Evolutionary conservation across 768 basidiomycete genomes (phyloP).

Genomic region (Boletus sp.): DNA sequence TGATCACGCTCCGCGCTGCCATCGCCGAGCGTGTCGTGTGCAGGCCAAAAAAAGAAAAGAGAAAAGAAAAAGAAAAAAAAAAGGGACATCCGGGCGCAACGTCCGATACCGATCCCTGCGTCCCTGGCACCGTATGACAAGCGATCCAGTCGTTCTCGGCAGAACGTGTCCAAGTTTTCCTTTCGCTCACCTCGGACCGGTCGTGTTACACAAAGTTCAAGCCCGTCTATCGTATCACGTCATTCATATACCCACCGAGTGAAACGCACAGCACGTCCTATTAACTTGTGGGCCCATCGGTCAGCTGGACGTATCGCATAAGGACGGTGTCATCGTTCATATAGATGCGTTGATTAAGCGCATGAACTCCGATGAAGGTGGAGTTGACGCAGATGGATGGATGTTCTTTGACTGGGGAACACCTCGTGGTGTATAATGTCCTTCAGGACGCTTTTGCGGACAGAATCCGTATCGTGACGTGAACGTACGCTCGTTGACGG

Average conservation of each 20-base stretch:
- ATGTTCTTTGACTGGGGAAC: slow-evolving; percentile 8
- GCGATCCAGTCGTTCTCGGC: slow-evolving; percentile 15
- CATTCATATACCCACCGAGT: slow-evolving; percentile 22
- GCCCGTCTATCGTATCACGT: slow-evolving; percentile 26
- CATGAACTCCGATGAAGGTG: slow-evolving; percentile 15
- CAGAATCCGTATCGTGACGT: slow-evolving; percentile 2
- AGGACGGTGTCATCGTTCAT: slow-evolving; percentile 16
- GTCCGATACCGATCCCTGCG: slow-evolving; percentile 8
- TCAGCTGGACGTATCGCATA: slow-evolving; percentile 21
- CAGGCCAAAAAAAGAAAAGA: slow-evolving; percentile 1
- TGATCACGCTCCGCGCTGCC: slow-evolving; percentile 16
- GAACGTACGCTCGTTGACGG: slow-evolving; percentile 3
- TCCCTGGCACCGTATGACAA: slow-evolving; percentile 10
- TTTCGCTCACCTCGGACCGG: slow-evolving; percentile 16
- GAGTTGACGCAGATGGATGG: neutral
- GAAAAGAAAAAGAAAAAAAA: too few species aligned
- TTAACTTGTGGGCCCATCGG: slow-evolving; percentile 10
- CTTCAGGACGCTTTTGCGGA: neutral
- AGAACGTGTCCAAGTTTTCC: neutral
- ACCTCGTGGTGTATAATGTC: slow-evolving; percentile 9
- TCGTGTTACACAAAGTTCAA: slow-evolving; percentile 24
- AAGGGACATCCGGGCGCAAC: slow-evolving; percentile 10
- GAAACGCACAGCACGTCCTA: slow-evolving; percentile 13
- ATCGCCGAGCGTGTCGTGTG: too few species aligned
- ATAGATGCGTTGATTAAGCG: slow-evolving; percentile 22